Evolutionary conservation across 805 yeast species (phyloP).

Genomic region (Torulaspora microellipsoides): DNA sequence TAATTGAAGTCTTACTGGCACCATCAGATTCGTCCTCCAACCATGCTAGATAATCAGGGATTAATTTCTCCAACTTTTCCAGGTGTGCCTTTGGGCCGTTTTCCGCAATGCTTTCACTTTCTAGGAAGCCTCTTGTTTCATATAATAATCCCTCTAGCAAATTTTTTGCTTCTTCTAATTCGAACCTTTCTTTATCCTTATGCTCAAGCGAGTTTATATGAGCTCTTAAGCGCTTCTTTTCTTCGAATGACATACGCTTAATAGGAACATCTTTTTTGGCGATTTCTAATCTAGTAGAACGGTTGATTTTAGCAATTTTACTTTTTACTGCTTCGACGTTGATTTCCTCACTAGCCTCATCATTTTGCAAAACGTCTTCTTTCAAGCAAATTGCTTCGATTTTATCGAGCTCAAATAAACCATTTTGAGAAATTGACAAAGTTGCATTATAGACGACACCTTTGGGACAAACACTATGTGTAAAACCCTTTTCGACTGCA

Average conservation of each 20-base stretch:
- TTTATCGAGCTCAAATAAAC: slow-evolving; percentile 45
- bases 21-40: slow-evolving; percentile 63
- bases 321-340: not conserved
- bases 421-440: slow-evolving; percentile 45
- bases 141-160: slow-evolving; percentile 71
- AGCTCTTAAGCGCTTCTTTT: slow-evolving; percentile 42
- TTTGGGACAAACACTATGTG: slow-evolving; percentile 37
- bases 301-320: not conserved
- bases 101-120: slow-evolving; percentile 44
- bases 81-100: slow-evolving; percentile 41
- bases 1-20: slow-evolving; percentile 40
- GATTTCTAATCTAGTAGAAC: slow-evolving; percentile 20
- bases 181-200: slow-evolving; percentile 44
- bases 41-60: slow-evolving; percentile 64
- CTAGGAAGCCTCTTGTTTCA: slow-evolving; percentile 55
- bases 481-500: slow-evolving; percentile 33
- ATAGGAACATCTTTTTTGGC: slow-evolving; percentile 36
- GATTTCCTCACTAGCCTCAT: slow-evolving; percentile 17
- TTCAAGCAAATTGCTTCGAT: slow-evolving; percentile 43
- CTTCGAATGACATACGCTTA: slow-evolving; percentile 45
- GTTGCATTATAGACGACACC: slow-evolving; percentile 39
- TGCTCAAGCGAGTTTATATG: slow-evolving; percentile 52
- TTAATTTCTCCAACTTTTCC: slow-evolving; percentile 35
- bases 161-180: slow-evolving; percentile 61
- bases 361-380: slow-evolving; percentile 24